These are phyloP conservation scores for Dipteronia sinensis DNA, from an alignment of 345 rosid species.

Conservation along the genomic window DNA sequence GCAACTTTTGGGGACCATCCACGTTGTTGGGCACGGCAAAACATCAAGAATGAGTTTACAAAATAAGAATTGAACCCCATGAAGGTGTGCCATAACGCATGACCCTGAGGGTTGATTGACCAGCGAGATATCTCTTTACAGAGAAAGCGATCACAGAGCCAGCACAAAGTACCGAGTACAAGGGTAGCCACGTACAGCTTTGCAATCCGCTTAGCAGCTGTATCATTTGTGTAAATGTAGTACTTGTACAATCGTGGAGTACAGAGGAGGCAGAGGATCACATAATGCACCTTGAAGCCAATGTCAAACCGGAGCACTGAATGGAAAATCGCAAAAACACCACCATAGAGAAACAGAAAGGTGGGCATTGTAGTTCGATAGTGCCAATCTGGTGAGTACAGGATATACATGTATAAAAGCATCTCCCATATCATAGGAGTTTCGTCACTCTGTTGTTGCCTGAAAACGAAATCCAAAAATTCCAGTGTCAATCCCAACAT, in stretches of 20 bases:
- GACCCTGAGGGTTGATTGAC: slow-evolving; percentile 88
- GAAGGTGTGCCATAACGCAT: slow-evolving; percentile 88
- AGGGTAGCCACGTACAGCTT: slow-evolving; percentile 70
- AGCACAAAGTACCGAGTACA: slow-evolving; percentile 62
- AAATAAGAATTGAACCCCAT: slow-evolving; percentile 88
- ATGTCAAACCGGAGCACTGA: slow-evolving; percentile 66
- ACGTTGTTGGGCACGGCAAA: slow-evolving; percentile 86
- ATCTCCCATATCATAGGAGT: slow-evolving; percentile 99
- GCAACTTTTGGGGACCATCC: slow-evolving; percentile 63
- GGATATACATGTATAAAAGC: slow-evolving; percentile 89
- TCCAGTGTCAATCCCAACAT: not conserved
- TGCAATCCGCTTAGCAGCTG: slow-evolving; percentile 68
- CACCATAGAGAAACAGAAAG: slow-evolving; percentile 90
- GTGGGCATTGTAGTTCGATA: slow-evolving; percentile 94
- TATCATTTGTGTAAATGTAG: slow-evolving; percentile 78
- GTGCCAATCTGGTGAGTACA: slow-evolving; percentile 98
- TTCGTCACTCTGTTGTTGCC: slow-evolving; percentile 97
- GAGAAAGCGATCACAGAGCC: slow-evolving; percentile 71
- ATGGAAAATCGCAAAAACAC: slow-evolving; percentile 66
- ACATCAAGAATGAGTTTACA: slow-evolving; percentile 94
- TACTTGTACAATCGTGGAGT: slow-evolving; percentile 92
- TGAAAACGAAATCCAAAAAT: slow-evolving; percentile 29
- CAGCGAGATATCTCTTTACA: slow-evolving; percentile 60
- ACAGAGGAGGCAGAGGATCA: slow-evolving; percentile 77
- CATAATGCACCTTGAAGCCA: slow-evolving; percentile 87